Base-by-base conservation (phyloP, 2,329 filamentous ascomycete species). In the Coniochaeta sp. region DNA sequence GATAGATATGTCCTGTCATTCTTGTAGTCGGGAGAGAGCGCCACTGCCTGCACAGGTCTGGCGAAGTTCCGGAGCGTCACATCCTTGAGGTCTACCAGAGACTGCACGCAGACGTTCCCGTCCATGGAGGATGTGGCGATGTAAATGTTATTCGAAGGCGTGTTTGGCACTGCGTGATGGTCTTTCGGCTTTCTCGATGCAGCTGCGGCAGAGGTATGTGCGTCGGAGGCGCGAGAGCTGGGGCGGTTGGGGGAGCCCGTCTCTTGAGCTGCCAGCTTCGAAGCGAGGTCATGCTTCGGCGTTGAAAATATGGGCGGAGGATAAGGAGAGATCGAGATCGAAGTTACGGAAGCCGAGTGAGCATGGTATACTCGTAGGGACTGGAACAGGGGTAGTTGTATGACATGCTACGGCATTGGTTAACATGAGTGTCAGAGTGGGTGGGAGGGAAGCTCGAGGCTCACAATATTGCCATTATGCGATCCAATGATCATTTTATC, bases 401-500 rank as follows among this genome's bases (percentile, higher is more conserved):
- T 73, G 55, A 96, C 86, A 74, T 99, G 88, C 89, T 94, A 60
- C 33, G 10, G 24, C 53, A 33, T 24, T 31, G 51, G 57, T 72
- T 65, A 70, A 62, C 35, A 55, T 14, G 3, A 27, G 48, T 26
- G 55, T 26, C 5, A 18, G 31, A 24, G 50, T 24, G 3, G 45
- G 18, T 6, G 22, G n/a, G n/a, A n/a, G n/a, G n/a, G 14, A 12
- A 42, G 31, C 27, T 32, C 24, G 33, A 48, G 47, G 72, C 86
- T 75, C 77, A 95, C 90, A 62, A 97, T 92, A 63, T 94, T 96
- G 61, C 94, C 94, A 71, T 95, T 96, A 68, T 99, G 92, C 28
- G 94, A 96, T 58, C 92, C 94, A 60, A 95, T 77, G 56, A 96
- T 86, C 92, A 97, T 95, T 74, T 97, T 97, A 75, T 99, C 92